Evolutionary conservation across 2,329 filamentous ascomycete species (phyloP).

Genomic region (Amylocarpus encephaloides): DNA sequence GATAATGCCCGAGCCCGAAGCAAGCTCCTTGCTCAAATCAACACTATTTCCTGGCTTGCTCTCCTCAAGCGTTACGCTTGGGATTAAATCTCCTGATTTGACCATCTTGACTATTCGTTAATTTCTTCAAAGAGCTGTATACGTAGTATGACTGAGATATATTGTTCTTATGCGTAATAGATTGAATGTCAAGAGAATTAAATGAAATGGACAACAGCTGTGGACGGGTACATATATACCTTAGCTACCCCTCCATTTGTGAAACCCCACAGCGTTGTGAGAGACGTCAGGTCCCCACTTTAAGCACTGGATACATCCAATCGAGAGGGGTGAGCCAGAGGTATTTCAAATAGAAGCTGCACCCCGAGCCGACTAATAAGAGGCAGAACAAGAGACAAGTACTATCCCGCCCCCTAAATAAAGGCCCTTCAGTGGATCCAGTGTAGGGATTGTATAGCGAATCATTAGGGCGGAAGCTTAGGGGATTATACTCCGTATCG

Average conservation of each 20-base stretch:
- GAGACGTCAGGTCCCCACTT: too few species aligned
- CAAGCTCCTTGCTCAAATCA: slow-evolving; percentile 72
- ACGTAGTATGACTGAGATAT: background rate
- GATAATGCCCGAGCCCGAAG: slow-evolving; percentile 67
- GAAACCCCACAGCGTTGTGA: background rate
- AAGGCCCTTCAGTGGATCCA: too few species aligned
- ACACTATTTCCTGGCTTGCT: slow-evolving; percentile 88
- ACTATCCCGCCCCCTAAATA: too few species aligned
- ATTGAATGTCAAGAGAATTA: background rate
- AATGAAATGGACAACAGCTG: background rate
- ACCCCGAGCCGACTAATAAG: too few species aligned
- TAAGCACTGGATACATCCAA: too few species aligned
- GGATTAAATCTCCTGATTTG: slow-evolving; percentile 72
- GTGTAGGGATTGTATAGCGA: too few species aligned
- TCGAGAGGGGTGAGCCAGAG: too few species aligned
- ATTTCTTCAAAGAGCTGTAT: background rate
- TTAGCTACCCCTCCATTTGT: background rate
- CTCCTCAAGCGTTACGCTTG: slow-evolving; percentile 71
- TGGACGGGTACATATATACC: background rate
- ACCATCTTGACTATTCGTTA: slow-evolving; percentile 36
- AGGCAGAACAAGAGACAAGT: too few species aligned
- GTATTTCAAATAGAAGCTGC: too few species aligned
- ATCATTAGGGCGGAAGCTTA: too few species aligned
- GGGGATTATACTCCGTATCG: too few species aligned
- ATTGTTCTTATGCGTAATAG: background rate